These are phyloP conservation scores for Venustampulla echinocandica DNA, from an alignment of 495 filamentous ascomycete species.

Conservation along the genomic window DNA sequence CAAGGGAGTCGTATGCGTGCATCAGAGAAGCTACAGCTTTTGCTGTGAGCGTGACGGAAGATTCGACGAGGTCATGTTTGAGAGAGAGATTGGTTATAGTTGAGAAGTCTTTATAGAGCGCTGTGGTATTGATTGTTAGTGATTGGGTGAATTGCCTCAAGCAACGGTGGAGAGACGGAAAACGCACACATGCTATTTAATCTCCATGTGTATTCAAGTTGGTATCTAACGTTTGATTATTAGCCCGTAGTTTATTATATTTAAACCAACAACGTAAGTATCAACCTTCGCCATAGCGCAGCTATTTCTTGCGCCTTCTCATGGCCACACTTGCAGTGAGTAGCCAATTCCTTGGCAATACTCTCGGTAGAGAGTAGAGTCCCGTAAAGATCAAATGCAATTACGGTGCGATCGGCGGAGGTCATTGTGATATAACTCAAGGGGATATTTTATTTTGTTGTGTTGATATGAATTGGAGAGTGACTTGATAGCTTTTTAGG, in stretches of 20 bases:
- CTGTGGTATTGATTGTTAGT: slow-evolving; percentile 27
- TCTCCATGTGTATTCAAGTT: slow-evolving; percentile 79
- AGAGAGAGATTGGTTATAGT: slow-evolving; percentile 57
- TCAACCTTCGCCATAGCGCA: slow-evolving; percentile 38
- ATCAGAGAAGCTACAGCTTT: slow-evolving; percentile 42
- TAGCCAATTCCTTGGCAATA: slow-evolving; percentile 46
- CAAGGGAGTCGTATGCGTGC: slow-evolving; percentile 58
- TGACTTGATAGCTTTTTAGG: no score
- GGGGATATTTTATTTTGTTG: background rate
- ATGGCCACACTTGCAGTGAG: slow-evolving; percentile 40
- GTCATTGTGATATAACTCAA: slow-evolving; percentile 10
- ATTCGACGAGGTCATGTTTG: slow-evolving; percentile 51
- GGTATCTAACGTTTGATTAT: slow-evolving; percentile 45
- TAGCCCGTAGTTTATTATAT: background rate
- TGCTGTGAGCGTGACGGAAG: slow-evolving; percentile 34
- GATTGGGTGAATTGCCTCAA: background rate
- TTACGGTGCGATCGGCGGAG: slow-evolving; percentile 30
- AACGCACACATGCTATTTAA: slow-evolving; percentile 67
- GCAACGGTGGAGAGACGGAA: background rate
- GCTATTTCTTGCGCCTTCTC: slow-evolving; percentile 49
- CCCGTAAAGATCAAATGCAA: slow-evolving; percentile 73
- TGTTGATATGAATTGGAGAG: no score
- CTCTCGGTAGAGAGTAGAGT: slow-evolving; percentile 64
- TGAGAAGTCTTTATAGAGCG: slow-evolving; percentile 54
- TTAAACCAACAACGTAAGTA: background rate